Base-by-base conservation (phyloP, 257 asterid genomes). In the Solanum commersonii region DNA sequence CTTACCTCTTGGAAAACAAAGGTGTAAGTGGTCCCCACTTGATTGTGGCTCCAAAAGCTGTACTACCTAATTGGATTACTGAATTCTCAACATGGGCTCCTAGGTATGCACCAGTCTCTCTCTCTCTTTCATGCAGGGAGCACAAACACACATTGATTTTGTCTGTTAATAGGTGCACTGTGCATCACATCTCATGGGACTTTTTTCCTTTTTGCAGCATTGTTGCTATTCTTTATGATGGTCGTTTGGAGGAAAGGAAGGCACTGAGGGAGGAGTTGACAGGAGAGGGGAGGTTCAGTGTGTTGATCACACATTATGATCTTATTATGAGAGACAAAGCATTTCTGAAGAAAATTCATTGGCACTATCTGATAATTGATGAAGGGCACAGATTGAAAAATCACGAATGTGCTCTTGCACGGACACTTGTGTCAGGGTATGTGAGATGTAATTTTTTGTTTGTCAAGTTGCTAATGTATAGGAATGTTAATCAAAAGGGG, bases 31-130 rank as follows among this genome's bases (percentile, higher is more conserved):
- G 99, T 72, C 99, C 99, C n/a, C 98, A 97, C 92, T 93, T 97
- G 95, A 96, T 97, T 90, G 98, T 97, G 88, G 99, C 99, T 87
- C 99, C 99, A 76, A 97, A 97, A 92, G 99, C 99, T 88, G 99
- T 97, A 90, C 94, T 97, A 67, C 99, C 99, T 38, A 97, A 97
- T 91, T 97, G 99, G 99, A 90, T 94, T 67, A 90, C 89, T 89
- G 99, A 97, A 90, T 97, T 97, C 90, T 90, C 93, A 44, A 91
- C 98, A 70, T 97, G 99, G 99, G 99, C 98, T 87, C 99, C 99
- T 52, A 89, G 96, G 99, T 95, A 91, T 38, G 90, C 86, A 60
- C 56, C 84, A 70, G 72, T 60, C 79, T 87, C 87, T 79, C 86
- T 49, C 10, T 52, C 22, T 63, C 34, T 40, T n/a, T 11, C 70